Evolutionary conservation across 352 stramenopile species (phyloP).

Genomic region (Globisporangium spiculum): DNA sequence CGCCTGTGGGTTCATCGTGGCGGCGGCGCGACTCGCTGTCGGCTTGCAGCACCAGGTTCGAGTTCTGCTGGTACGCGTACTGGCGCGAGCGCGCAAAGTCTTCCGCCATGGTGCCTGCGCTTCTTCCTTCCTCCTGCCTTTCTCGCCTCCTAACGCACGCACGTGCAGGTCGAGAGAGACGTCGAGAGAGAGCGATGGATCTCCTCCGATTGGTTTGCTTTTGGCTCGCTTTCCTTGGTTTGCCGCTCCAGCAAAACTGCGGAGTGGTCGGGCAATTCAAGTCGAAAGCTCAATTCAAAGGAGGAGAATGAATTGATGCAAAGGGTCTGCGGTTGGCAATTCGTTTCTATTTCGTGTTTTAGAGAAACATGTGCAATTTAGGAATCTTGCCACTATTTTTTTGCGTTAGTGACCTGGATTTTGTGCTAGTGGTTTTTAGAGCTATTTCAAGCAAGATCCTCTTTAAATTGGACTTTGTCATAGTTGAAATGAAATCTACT

Average conservation of each 20-base stretch:
- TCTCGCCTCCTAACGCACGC: not conserved
- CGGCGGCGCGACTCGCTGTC: slow-evolving; percentile 82
- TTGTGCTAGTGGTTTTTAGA: no score
- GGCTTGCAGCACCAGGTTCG: slow-evolving; percentile 93
- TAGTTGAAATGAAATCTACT: no score
- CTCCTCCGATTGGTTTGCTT: not conserved
- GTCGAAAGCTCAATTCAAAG: not conserved
- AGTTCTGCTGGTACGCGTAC: slow-evolving; percentile 93
- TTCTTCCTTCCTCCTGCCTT: not conserved
- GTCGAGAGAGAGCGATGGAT: not conserved
- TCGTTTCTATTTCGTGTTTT: not conserved
- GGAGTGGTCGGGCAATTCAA: not conserved
- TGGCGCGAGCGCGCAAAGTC: slow-evolving; percentile 86
- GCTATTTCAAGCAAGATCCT: no score
- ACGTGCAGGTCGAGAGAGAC: no score
- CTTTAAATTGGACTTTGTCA: no score
- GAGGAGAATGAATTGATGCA: not conserved
- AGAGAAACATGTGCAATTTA: no score
- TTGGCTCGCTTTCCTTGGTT: not conserved
- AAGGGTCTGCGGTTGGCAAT: not conserved
- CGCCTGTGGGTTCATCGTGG: slow-evolving; percentile 80
- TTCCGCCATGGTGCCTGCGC: slow-evolving; percentile 68
- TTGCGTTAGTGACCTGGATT: no score
- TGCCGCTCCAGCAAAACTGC: not conserved
- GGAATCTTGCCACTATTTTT: no score